These are phyloP conservation scores for Carex sylvatica DNA, from an alignment of 202 grass and related monocot genomes.

Conservation along the genomic window DNA sequence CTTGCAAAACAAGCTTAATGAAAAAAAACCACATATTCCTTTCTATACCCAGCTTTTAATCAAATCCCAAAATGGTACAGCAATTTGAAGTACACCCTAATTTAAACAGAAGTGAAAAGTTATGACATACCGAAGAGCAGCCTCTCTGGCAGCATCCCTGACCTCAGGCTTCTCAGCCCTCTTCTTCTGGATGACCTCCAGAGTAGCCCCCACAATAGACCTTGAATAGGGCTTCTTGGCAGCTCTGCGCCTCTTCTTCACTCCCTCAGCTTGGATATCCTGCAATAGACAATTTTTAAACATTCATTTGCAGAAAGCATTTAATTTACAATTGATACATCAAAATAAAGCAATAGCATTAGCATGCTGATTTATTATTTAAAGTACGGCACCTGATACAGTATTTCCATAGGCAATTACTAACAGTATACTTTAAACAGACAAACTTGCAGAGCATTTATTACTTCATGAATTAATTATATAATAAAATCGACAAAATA, in stretches of 20 bases:
- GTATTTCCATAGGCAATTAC: no score
- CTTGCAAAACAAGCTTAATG: not conserved
- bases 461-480: not conserved
- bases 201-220: slow-evolving; percentile 59
- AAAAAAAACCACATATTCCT: not conserved
- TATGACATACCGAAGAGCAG: slow-evolving; percentile 53
- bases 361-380: no score
- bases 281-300: slow-evolving; percentile 15
- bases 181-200: slow-evolving; percentile 66
- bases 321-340: not conserved
- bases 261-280: slow-evolving; percentile 57
- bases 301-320: not conserved
- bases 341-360: no score
- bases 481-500: not conserved
- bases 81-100: not conserved
- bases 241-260: slow-evolving; percentile 51
- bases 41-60: not conserved
- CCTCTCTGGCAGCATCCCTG: slow-evolving; percentile 59
- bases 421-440: no score
- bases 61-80: not conserved
- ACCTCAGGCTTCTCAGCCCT: slow-evolving; percentile 68
- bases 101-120: not conserved
- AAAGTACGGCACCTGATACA: no score
- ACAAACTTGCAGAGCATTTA: not conserved
- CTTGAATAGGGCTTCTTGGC: slow-evolving; percentile 55